A percentile compares a stretch with the other conserved stretches of the same genome.
Conservation (phyloP, 371 early-diverging fungal genomes). For the Haplosporangium sp. region DNA sequence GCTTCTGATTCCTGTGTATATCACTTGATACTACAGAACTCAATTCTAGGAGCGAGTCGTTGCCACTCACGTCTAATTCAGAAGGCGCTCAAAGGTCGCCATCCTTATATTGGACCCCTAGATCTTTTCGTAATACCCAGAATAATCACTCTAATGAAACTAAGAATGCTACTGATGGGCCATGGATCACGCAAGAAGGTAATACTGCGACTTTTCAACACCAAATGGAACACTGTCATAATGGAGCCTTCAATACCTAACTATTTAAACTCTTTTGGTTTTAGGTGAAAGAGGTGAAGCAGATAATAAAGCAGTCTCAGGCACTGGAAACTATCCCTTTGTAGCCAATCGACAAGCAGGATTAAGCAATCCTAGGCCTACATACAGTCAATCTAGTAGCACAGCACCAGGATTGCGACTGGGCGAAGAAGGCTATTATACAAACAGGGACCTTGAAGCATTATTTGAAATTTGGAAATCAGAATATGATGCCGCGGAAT, state of each 20-base stretch:
- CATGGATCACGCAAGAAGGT: no score
- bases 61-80: neutral
- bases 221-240: no score
- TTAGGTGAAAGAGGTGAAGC: neutral
- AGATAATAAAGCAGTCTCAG: neutral
- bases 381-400: no score
- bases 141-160: neutral
- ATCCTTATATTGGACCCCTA: neutral
- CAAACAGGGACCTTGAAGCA: constrained; percentile 5
- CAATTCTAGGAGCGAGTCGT: neutral
- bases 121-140: neutral
- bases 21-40: neutral
- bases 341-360: neutral
- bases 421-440: constrained; percentile 22
- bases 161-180: neutral
- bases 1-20: neutral
- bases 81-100: neutral
- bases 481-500: neutral
- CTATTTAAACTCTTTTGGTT: neutral
- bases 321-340: neutral
- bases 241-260: no score
- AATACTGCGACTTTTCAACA: no score
- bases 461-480: constrained; percentile 3
- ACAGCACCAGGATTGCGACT: neutral
- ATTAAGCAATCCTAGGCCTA: neutral